Base-by-base conservation (phyloP, 495 filamentous ascomycete species). In the Parathielavia appendiculata region DNA sequence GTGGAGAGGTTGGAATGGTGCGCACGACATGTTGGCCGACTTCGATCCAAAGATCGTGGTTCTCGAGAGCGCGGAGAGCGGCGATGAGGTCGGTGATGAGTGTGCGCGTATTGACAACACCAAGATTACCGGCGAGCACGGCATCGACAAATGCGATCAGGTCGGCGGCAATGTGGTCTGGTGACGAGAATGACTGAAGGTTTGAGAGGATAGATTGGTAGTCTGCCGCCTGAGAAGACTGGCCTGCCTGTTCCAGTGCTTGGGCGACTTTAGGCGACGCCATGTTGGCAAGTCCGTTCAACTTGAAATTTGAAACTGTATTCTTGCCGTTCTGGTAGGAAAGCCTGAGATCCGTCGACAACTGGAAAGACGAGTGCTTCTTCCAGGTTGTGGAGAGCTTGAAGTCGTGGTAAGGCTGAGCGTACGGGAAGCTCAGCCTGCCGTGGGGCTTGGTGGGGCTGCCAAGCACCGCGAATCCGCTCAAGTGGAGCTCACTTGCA, bases 71-170 rank as follows among this genome's bases (percentile, higher is more conserved):
- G 39, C 76, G 75, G 54, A 89, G 81, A 39, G 77, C 71, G 19
- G 72, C 60, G 65, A 91, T 83, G 67, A 92, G 86, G 45, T 78
- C 73, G 63, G 76, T 77, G 58, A 97, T 81, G 12, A 93, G 79
- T 4, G 83, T 81, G 14, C 92, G 84, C 3, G 86, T 83, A 22
- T 82, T 79, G 19, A 95, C 87, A 58, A 95, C 84, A 59, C 89
- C 88, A 45, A 92, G 75, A 45, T 76, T 76, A 59, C 87, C 82
- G 61, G 69, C 78, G 58, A 93, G 81, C 34, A 93, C 75, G 17
- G 83, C 82, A 63, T 87, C 80, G 39, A 86, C 76, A 63, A 88
- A 86, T 61, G 82, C 83, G 38, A 76, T 83, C 36, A 96, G 76
- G 70, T 92, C 85, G 58, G 77, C 67, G n/a, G 81, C 67, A 11